Evolutionary conservation across 2,329 filamentous ascomycete genomes (phyloP).

Genomic region (Sporothrix protearum): DNA sequence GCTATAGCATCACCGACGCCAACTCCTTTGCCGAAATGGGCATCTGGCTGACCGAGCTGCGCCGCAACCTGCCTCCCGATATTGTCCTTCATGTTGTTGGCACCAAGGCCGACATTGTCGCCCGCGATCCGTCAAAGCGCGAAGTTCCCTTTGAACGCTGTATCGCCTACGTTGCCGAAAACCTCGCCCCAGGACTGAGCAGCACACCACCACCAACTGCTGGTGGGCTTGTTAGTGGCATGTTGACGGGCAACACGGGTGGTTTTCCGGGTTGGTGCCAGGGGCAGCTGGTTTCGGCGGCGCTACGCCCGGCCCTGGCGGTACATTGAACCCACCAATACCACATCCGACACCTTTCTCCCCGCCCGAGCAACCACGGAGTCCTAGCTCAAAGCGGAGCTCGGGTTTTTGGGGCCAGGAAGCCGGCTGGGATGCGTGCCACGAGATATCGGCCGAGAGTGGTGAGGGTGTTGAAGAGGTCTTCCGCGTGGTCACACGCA

Average conservation of each 20-base stretch:
- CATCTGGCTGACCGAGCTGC: conserved; percentile 81
- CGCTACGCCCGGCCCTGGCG: conserved; percentile 17
- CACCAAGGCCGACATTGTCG: conserved; percentile 87
- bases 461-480: conserved; percentile 97
- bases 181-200: conserved; percentile 69
- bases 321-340: conserved; percentile 28
- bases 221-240: conserved; percentile 29
- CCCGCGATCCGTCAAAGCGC: conserved; percentile 71
- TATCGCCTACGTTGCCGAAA: conserved; percentile 92
- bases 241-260: conserved; percentile 23
- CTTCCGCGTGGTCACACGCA: conserved; percentile 67
- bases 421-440: conserved; percentile 93
- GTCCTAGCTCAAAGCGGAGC: conserved; percentile 61
- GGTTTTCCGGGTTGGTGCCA: conserved; percentile 3
- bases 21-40: conserved; percentile 89
- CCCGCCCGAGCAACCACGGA: conserved; percentile 54
- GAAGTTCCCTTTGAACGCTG: conserved; percentile 92
- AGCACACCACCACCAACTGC: conserved; percentile 65
- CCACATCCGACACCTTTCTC: background rate
- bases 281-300: background rate
- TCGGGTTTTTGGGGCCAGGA: conserved; percentile 88
- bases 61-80: conserved; percentile 70
- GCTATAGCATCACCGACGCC: conserved; percentile 89
- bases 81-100: conserved; percentile 93
- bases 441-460: conserved; percentile 91